Percentiles rank a stretch among this genome's conserved stretches.
Evolutionary conservation across 2,329 filamentous ascomycete genomes (phyloP).

Genomic region (Amylocarpus encephaloides): DNA sequence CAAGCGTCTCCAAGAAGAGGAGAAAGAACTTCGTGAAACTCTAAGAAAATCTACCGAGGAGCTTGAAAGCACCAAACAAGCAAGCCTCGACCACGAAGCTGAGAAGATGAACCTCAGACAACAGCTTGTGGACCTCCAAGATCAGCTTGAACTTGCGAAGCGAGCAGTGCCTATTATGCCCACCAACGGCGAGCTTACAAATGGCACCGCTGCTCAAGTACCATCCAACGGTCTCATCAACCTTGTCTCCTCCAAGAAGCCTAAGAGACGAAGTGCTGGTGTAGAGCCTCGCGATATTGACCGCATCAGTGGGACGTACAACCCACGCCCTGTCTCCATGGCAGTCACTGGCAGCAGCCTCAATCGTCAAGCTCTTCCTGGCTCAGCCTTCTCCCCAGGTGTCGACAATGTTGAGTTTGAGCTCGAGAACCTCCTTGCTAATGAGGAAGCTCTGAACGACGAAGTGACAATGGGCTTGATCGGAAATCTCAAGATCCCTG

Average conservation of each 20-base stretch:
- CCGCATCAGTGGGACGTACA: conserved; percentile 87
- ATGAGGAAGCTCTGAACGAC: conserved; percentile 93
- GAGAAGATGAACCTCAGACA: conserved; percentile 83
- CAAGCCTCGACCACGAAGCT: conserved; percentile 69
- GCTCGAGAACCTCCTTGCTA: conserved; percentile 84
- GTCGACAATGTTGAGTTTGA: conserved; percentile 92
- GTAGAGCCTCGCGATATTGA: conserved; percentile 80
- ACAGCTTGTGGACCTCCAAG: conserved; percentile 83
- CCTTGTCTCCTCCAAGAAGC: conserved; percentile 93
- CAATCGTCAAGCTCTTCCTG: conserved; percentile 65
- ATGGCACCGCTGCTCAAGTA: conserved; percentile 52
- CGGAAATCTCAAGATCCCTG: conserved; percentile 91
- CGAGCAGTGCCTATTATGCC: conserved; percentile 54
- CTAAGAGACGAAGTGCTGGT: conserved; percentile 87
- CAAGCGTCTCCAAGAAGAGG: conserved; percentile 91
- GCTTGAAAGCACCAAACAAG: conserved; percentile 70
- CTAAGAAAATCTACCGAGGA: conserved; percentile 74
- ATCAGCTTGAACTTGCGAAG: conserved; percentile 84
- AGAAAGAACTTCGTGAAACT: conserved; percentile 76
- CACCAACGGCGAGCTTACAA: conserved; percentile 61
- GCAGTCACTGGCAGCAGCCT: conserved; percentile 61
- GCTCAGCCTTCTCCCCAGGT: conserved; percentile 71
- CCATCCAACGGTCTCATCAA: conserved; percentile 81
- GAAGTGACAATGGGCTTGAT: conserved; percentile 96
- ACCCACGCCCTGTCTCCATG: conserved; percentile 94